A percentile compares a stretch with the other conserved stretches of the same genome.
Evolutionary conservation across 2,329 filamentous ascomycete species (phyloP).

Genomic region (Hawksworthiomyces lignivorus): DNA sequence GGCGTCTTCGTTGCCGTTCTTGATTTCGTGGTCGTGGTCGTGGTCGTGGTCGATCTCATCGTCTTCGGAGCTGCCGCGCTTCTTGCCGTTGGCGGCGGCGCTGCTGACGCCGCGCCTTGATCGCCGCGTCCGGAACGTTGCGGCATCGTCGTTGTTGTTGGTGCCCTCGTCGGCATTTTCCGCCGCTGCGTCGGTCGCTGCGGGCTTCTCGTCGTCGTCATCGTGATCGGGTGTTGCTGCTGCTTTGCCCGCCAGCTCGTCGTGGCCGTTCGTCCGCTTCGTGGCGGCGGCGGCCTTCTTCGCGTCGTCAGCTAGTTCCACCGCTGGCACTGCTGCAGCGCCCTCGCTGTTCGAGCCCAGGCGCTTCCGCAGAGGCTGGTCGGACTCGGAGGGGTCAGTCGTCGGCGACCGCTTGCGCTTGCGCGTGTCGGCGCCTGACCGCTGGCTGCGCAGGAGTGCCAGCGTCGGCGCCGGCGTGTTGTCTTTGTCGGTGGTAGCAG

Average conservation of each 20-base stretch:
- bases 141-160: conserved; percentile 26
- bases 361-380: conserved; percentile 46
- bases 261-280: conserved; percentile 16
- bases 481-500: conserved; percentile 9
- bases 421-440: conserved; percentile 29
- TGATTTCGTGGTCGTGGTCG: background rate
- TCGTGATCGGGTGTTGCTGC: too few relatives aligned
- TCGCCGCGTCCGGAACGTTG: conserved; percentile 30
- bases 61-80: conserved; percentile 27
- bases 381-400: conserved; percentile 35
- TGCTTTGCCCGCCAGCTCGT: conserved; percentile 17
- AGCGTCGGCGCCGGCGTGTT: conserved; percentile 1
- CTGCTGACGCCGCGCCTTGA: conserved; percentile 34
- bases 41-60: conserved; percentile 11
- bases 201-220: conserved; percentile 23
- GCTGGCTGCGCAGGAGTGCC: conserved; percentile 9
- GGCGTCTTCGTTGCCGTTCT: background rate
- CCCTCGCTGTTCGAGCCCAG: conserved; percentile 37
- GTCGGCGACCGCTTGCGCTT: conserved; percentile 45
- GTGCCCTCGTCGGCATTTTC: conserved; percentile 22
- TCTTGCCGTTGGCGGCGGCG: conserved; percentile 30
- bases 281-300: too few relatives aligned
- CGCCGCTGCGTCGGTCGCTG: conserved; percentile 19
- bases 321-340: background rate
- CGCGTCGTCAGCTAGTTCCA: background rate